phyloP scores from a whole-genome alignment of 192 early-diverging fungal genomes.

The Coemansia erecta region DNA sequence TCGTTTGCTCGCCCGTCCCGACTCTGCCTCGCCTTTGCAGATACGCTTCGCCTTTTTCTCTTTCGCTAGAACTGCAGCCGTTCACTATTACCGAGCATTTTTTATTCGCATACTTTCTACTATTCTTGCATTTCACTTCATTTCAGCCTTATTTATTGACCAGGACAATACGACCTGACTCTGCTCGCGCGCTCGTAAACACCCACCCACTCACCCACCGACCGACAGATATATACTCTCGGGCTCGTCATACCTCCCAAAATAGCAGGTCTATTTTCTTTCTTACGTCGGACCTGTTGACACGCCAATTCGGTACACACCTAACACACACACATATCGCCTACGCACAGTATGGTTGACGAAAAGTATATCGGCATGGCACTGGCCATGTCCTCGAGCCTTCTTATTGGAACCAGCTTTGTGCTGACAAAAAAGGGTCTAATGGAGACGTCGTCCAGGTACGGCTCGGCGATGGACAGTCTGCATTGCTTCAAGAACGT shows the following conservation, averaged over 20 bases:
- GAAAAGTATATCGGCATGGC: conserved; percentile 86
- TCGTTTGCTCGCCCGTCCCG: no score
- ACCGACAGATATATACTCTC: conserved; percentile 2
- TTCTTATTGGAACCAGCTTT: conserved; percentile 89
- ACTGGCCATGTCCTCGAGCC: conserved; percentile 81
- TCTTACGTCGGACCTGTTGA: no score
- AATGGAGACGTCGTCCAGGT: conserved; percentile 68
- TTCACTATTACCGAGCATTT: no score
- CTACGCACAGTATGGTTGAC: conserved; percentile 47
- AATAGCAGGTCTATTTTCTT: background rate
- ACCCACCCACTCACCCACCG: conserved; percentile 6
- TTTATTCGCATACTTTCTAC: background rate
- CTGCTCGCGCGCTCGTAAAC: background rate
- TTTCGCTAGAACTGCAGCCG: conserved; percentile 1
- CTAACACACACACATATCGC: background rate
- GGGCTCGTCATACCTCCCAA: no score
- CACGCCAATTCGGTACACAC: conserved; percentile 1
- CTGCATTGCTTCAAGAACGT: conserved; percentile 81
- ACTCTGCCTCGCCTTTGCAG: no score
- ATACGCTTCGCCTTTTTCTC: background rate
- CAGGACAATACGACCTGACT: background rate
- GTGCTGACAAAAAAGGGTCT: conserved; percentile 94
- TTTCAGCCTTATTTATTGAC: conserved; percentile 4
- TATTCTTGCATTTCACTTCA: background rate
- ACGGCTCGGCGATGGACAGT: conserved; percentile 70